Base-by-base conservation (phyloP, 306 rosid genomes). In the Amphicarpaea edgeworthii region DNA sequence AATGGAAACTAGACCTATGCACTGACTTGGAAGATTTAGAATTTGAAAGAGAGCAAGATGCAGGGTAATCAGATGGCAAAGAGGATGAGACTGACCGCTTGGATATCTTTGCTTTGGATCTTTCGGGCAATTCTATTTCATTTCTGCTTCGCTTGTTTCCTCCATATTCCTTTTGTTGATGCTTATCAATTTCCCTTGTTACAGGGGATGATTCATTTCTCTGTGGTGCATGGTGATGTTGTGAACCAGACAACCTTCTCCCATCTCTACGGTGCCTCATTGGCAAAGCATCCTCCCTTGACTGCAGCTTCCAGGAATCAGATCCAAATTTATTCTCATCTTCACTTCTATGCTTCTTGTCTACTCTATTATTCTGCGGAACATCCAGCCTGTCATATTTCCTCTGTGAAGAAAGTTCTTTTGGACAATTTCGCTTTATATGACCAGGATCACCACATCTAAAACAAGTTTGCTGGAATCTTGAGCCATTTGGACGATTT, bases 401-500 rank as follows among this genome's bases (percentile, higher is more conserved):
- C 70, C 83, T 54, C 55, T 23, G 65, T 1, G 75, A 74, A 23
- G 84, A 65, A 43, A 21, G 53, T 51, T 63, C 75, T 77, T 74
- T 83, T 4, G 88, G 88, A 73, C 93, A 89, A 63, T 81, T 70
- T 28, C 82, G 89, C 82, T 61, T 85, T 79, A 73, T 87, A 77
- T 89, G 93, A 75, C 89, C 87, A 26, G 75, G 12, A 45, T 64
- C 88, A 38, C 93, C 93, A 82, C 93, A 87, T 67, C 70, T 72
- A 64, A 59, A 87, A 77, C 90, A 89, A 42, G 76, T 54, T 40
- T 21, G 81, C 47, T 5, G 72, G 21, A 68, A 63, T 16, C 65
- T 83, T n/a, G 78, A 57, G 63, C 53, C 70, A 67, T 53, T 66
- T 37, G n/a, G 67, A 53, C 24, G 76, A 62, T 77, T 79, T 60